Evolutionary conservation across 2,329 filamentous ascomycete genomes (phyloP).

Genomic region (Trichoderma harzianum): DNA sequence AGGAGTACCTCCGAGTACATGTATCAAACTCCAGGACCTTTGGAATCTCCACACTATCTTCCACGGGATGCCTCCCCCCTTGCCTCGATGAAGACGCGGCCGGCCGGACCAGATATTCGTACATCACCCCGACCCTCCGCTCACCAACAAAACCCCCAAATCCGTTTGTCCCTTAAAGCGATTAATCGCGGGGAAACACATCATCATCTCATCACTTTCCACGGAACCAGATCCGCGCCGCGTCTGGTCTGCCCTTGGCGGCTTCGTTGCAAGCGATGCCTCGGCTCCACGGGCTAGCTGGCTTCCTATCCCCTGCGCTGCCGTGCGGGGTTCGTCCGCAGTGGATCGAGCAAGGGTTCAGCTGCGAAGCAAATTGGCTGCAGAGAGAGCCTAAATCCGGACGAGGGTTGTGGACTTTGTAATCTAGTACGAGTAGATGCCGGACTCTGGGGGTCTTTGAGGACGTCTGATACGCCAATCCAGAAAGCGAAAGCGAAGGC

Average conservation of each 20-base stretch:
- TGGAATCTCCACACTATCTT: background rate
- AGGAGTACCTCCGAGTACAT: background rate
- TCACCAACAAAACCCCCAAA: background rate
- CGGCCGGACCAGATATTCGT: background rate
- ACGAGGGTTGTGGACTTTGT: background rate
- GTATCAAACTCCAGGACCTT: background rate
- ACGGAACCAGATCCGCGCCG: background rate
- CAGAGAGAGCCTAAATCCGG: background rate
- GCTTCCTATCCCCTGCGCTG: background rate
- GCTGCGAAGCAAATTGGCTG: background rate
- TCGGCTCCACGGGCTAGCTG: slow-evolving; percentile 2
- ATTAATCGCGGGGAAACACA: background rate
- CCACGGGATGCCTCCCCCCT: background rate
- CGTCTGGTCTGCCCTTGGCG: background rate
- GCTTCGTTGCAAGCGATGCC: background rate
- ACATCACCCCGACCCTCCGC: background rate
- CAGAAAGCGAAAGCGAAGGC: background rate
- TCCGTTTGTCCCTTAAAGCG: background rate
- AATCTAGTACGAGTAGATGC: background rate
- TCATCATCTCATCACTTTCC: background rate
- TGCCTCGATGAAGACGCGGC: background rate
- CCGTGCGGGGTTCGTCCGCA: slow-evolving; percentile 13
- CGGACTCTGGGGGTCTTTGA: background rate
- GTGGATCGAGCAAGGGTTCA: slow-evolving; percentile 3
- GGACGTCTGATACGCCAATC: background rate